Evolutionary conservation across 371 early-diverging fungal species (phyloP).

Genomic region (Mucor saturninus): DNA sequence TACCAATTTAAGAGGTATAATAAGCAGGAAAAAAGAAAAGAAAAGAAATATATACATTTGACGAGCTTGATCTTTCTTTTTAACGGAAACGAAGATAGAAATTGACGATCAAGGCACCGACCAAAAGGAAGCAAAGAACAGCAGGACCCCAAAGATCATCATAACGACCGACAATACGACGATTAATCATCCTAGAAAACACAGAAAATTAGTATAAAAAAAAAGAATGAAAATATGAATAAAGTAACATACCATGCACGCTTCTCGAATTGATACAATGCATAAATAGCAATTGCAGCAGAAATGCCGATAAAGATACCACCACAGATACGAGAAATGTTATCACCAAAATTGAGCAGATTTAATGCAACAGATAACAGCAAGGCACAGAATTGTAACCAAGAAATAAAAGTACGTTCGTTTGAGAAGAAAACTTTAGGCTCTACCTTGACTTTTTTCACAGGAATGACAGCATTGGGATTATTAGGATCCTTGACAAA

Average conservation of each 20-base stretch:
- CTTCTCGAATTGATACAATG: conserved; percentile 91
- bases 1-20: neutral
- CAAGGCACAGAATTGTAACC: conserved; percentile 82
- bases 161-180: conserved; percentile 67
- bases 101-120: conserved; percentile 61
- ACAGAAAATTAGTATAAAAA: conserved; percentile 12
- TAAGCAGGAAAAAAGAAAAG: neutral
- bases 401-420: conserved; percentile 97
- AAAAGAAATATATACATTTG: neutral
- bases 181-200: conserved; percentile 63
- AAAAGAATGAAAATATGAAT: conserved; percentile 11
- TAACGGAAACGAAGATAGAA: conserved; percentile 56
- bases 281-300: conserved; percentile 45
- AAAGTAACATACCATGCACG: conserved; percentile 62
- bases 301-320: conserved; percentile 71
- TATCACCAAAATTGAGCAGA: conserved; percentile 88
- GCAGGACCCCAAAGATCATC: conserved; percentile 80
- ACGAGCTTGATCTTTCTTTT: neutral
- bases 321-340: conserved; percentile 72
- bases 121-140: conserved; percentile 84
- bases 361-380: conserved; percentile 79
- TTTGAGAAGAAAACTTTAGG: conserved; percentile 99
- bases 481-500: conserved; percentile 27
- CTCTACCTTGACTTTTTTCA: conserved; percentile 91
- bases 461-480: conserved; percentile 33